Conservation (phyloP, 1,139 yeast species). For the Hanseniaspora sp. region DNA sequence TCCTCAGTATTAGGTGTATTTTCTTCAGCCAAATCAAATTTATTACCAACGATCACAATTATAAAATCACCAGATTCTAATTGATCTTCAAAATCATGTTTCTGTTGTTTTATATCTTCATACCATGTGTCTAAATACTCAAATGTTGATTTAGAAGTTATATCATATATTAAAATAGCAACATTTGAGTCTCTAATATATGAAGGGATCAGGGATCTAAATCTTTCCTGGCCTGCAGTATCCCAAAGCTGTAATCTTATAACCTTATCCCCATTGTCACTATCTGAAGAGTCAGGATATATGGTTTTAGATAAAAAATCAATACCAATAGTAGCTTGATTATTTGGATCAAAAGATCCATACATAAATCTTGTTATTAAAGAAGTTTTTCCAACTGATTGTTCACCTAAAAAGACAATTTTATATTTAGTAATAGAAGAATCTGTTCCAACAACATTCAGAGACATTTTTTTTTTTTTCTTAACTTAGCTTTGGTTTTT, state of each 20-base stretch:
- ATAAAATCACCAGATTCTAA: slow-evolving; percentile 46
- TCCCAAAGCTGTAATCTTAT: slow-evolving; percentile 80
- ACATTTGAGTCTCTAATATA: slow-evolving; percentile 95
- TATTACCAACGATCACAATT: slow-evolving; percentile 68
- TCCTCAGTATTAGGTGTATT: not conserved
- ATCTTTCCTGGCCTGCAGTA: slow-evolving; percentile 99
- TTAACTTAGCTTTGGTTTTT: not conserved
- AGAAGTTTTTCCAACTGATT: slow-evolving; percentile 93
- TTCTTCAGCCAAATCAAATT: slow-evolving; percentile 52
- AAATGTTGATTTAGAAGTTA: slow-evolving; percentile 76
- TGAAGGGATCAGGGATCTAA: slow-evolving; percentile 85
- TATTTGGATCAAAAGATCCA: slow-evolving; percentile 94
- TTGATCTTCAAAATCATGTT: slow-evolving; percentile 25
- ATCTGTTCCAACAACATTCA: slow-evolving; percentile 15
- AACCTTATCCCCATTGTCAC: slow-evolving; percentile 41
- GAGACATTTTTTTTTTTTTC: slow-evolving; percentile 6
- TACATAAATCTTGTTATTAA: slow-evolving; percentile 93
- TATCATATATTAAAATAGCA: slow-evolving; percentile 90
- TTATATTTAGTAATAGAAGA: slow-evolving; percentile 54
- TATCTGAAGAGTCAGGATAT: slow-evolving; percentile 42
- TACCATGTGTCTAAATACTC: slow-evolving; percentile 67
- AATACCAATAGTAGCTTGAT: slow-evolving; percentile 88
- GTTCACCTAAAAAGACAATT: slow-evolving; percentile 94
- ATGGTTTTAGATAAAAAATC: slow-evolving; percentile 84
- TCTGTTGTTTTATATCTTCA: slow-evolving; percentile 69